Percentiles rank a stretch among this genome's conserved stretches.
These are phyloP conservation scores for Psilocybe cubensis DNA, from an alignment of 768 basidiomycete species.

Conservation along the genomic window DNA sequence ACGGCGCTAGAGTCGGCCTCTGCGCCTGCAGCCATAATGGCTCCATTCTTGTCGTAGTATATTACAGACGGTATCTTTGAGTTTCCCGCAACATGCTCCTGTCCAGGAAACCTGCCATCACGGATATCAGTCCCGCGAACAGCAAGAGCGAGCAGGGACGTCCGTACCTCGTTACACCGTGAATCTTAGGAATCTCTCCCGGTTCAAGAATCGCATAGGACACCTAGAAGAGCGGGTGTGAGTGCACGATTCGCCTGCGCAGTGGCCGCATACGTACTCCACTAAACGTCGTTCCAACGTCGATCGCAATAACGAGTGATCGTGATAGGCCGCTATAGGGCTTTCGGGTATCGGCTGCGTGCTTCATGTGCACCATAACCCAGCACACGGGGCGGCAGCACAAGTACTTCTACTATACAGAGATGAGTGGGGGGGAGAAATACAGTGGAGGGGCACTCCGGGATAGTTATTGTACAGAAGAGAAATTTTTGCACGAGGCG, in stretches of 20 bases:
- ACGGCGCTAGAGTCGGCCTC: constrained; percentile 70
- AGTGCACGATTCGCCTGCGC: constrained; percentile 7
- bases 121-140: constrained; percentile 13
- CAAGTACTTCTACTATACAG: too few relatives aligned
- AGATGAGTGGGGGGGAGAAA: constrained; percentile 12
- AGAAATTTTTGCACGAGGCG: constrained; percentile 26
- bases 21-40: constrained; percentile 73
- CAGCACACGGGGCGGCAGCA: constrained; percentile 14
- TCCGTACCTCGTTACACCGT: constrained; percentile 75
- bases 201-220: constrained; percentile 86
- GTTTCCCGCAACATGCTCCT: constrained; percentile 85
- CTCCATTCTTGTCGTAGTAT: constrained; percentile 71
- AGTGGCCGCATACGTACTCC: constrained; percentile 48
- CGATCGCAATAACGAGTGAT: constrained; percentile 77
- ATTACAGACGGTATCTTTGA: constrained; percentile 82
- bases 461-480: constrained; percentile 21
- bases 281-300: constrained; percentile 83
- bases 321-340: constrained; percentile 68
- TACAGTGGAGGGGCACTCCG: constrained; percentile 14
- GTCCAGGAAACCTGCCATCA: constrained; percentile 71
- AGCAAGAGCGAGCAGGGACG: background rate
- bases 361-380: constrained; percentile 45
- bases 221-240: constrained; percentile 36
- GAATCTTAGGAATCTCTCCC: constrained; percentile 79
- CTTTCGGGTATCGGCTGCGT: constrained; percentile 67